Percentiles rank a stretch among this genome's conserved stretches.
Evolutionary conservation across 805 yeast genomes (phyloP).

Genomic region (Maudiozyma pseudohumilis): DNA sequence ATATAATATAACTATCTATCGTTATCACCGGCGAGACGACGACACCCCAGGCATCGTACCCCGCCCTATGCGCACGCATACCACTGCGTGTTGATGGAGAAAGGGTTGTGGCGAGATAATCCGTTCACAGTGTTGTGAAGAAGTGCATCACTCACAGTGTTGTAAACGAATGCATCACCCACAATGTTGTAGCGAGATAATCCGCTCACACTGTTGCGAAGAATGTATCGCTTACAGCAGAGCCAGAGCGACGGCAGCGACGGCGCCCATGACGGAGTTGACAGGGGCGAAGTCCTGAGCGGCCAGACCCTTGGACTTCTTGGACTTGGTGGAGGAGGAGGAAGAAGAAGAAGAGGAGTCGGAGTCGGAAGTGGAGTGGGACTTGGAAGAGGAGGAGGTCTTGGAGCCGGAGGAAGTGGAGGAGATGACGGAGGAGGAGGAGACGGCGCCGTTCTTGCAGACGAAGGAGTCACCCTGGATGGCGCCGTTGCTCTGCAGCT

Average conservation of each 20-base stretch:
- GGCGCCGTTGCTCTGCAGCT: slow-evolving; percentile 64
- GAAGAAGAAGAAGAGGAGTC: slow-evolving; percentile 10
- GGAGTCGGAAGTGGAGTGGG: slow-evolving; percentile 7
- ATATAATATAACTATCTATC: too few species aligned
- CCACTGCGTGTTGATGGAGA: too few species aligned
- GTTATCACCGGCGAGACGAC: too few species aligned
- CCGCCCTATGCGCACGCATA: too few species aligned
- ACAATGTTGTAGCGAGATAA: too few species aligned
- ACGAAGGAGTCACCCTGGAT: slow-evolving; percentile 84
- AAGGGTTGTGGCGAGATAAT: too few species aligned
- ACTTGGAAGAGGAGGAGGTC: slow-evolving; percentile 8
- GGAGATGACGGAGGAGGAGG: slow-evolving; percentile 31
- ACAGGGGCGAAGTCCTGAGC: slow-evolving; percentile 26
- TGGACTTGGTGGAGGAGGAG: slow-evolving; percentile 10
- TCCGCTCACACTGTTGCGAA: too few species aligned
- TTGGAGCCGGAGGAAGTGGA: slow-evolving; percentile 22
- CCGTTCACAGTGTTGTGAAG: too few species aligned
- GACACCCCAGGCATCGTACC: too few species aligned
- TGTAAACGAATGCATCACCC: too few species aligned
- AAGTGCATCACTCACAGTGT: too few species aligned
- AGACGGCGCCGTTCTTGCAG: slow-evolving; percentile 54
- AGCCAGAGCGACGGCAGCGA: slow-evolving; percentile 43
- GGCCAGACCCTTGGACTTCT: slow-evolving; percentile 30
- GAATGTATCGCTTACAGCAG: slow-evolving; percentile 34
- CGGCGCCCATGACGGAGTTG: slow-evolving; percentile 38